Evolutionary conservation across 441 rosid species (phyloP), one percentile per base, ranked within the genome.

Genomic region (Eruca vesicaria): DNA sequence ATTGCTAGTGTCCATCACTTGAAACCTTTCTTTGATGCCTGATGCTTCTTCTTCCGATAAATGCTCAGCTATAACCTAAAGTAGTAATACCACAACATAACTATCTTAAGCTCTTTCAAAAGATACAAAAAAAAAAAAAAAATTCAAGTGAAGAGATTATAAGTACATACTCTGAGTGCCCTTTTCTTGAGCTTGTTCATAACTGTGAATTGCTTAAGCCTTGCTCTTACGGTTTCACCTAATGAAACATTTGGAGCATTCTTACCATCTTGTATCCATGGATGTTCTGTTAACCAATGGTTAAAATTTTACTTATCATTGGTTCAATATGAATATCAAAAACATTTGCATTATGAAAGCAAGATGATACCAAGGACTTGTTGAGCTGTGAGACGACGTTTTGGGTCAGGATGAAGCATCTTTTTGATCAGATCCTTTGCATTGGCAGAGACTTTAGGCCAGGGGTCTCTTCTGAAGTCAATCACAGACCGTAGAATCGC

Each of bases 161-260:
- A 62, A 23, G 41, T 18, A 10, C 50, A 71, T 86, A 88, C 92
- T 85, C 83, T 81, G 21, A 88, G 88, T 68, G 92, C 92, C 80
- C 90, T 81, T 79, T 88, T 88, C 83, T 86, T 88, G 66, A 88
- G 90, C 80, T 86, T 88, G 82, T 88, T 88, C 90, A 88, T 88
- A 38, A 88, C 83, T 63, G 87, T 74, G 79, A 88, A 88, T 43
- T 88, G 92, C 84, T 83, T 81, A 65, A 88, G 86, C 80, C 89
- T 86, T 66, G 88, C 89, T 69, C 82, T 85, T 68, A 88, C 92
- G 1, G 83, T 85, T 74, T 88, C 92, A 68, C 92, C 92, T 63
- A 88, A 73, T 50, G 82, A 79, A 48, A 88, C 87, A 77, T 88
- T 88, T 0, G 92, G 87, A 77, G 92, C 92, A 79, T 62, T 86